phyloP scores from a whole-genome alignment of 129 eudicot species.

The Flaveria robusta region DNA sequence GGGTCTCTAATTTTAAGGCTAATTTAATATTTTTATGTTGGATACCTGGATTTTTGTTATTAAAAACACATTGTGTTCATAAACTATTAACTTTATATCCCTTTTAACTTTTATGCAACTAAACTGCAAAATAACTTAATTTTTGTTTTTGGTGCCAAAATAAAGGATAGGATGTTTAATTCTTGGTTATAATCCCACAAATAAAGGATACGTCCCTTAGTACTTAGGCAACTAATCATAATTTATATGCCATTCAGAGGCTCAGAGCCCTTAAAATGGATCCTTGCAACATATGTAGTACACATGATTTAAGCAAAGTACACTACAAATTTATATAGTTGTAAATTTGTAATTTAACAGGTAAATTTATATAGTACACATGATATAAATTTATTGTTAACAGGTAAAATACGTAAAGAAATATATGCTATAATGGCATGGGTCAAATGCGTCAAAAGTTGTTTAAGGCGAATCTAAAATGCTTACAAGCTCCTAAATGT shows the following conservation, averaged over 20 bases:
- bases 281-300: neutral
- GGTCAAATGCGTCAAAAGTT: conserved; percentile 6
- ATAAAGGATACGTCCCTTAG: neutral
- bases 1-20: neutral
- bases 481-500: neutral
- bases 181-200: neutral
- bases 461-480: neutral
- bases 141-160: neutral
- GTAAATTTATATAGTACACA: no score
- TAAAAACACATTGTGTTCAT: neutral
- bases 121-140: neutral
- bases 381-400: no score
- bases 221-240: neutral
- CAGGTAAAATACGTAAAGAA: neutral
- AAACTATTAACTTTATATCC: no score
- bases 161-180: neutral
- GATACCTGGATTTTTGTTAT: no score
- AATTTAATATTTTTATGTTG: neutral
- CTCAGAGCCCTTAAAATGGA: neutral
- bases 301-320: neutral
- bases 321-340: neutral
- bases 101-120: no score
- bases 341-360: neutral
- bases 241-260: neutral
- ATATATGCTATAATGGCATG: neutral